These are phyloP conservation scores for Heliosperma pusillum DNA, from an alignment of 148 eudicot species.

Conservation along the genomic window DNA sequence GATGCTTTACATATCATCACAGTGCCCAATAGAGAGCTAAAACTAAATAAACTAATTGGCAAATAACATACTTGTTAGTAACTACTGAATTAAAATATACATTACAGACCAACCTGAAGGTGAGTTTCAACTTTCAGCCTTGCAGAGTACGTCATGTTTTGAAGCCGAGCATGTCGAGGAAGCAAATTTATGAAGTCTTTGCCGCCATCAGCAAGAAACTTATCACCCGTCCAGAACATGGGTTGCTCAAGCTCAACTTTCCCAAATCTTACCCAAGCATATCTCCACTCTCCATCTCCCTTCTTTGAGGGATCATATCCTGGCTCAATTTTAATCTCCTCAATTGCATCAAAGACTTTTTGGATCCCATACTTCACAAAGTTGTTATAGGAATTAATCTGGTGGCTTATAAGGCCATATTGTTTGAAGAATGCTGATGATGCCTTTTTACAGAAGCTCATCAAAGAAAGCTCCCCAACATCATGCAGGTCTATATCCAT, in stretches of 20 bases:
- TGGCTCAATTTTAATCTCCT: slow-evolving; percentile 63
- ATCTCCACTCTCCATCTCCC: slow-evolving; percentile 71
- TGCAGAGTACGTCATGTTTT: slow-evolving; percentile 87
- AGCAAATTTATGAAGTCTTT: slow-evolving; percentile 45
- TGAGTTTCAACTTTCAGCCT: slow-evolving; percentile 59
- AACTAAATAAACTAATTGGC: neutral
- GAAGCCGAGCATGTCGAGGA: slow-evolving; percentile 89
- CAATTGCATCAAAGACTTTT: slow-evolving; percentile 55
- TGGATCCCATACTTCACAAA: slow-evolving; percentile 63
- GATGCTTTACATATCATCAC: neutral
- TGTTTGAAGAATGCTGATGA: slow-evolving; percentile 61
- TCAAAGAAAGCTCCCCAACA: slow-evolving; percentile 47
- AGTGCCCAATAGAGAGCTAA: neutral
- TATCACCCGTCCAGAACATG: slow-evolving; percentile 68
- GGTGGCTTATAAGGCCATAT: slow-evolving; percentile 83
- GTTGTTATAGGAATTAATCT: slow-evolving; percentile 77
- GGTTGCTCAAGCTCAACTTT: slow-evolving; percentile 75
- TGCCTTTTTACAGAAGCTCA: slow-evolving; percentile 61
- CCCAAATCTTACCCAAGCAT: slow-evolving; percentile 64
- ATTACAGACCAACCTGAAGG: slow-evolving; percentile 65
- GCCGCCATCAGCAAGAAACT: slow-evolving; percentile 52
- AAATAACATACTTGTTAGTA: neutral
- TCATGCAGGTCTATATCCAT: slow-evolving; percentile 38
- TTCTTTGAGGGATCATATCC: slow-evolving; percentile 84
- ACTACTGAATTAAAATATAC: too few relatives aligned